phyloP scores from a whole-genome alignment of 1,284 basidiomycete species.

The Acaromyces ingoldii region DNA sequence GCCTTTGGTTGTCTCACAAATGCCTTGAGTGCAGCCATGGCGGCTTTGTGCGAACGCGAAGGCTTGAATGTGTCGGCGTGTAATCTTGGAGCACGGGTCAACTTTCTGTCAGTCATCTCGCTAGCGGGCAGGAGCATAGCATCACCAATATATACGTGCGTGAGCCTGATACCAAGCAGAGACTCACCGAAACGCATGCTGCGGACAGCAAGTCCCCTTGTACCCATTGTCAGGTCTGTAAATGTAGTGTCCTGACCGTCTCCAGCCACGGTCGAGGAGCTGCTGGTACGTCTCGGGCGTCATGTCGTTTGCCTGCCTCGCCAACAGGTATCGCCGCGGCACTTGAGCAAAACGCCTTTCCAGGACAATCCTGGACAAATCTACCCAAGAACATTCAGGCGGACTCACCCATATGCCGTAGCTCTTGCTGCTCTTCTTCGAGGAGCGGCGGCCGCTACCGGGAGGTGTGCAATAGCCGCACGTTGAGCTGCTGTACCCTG shows the following conservation, averaged over 20 bases:
- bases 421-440: constrained; percentile 42
- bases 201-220: constrained; percentile 40
- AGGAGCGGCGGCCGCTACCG: constrained; percentile 42
- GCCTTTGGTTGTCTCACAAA: background rate
- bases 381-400: background rate
- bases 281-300: constrained; percentile 34
- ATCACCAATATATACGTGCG: too few relatives aligned
- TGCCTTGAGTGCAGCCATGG: constrained; percentile 9
- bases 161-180: too few relatives aligned
- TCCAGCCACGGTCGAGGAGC: constrained; percentile 43
- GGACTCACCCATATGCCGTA: constrained; percentile 50
- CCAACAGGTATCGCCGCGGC: too few relatives aligned
- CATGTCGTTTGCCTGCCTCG: constrained; percentile 20
- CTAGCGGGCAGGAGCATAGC: too few relatives aligned
- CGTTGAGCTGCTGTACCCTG: constrained; percentile 47
- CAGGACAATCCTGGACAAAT: background rate
- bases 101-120: too few relatives aligned
- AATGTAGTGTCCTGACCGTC: constrained; percentile 38
- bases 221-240: constrained; percentile 41
- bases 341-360: background rate
- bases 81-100: too few relatives aligned
- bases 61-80: constrained; percentile 15
- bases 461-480: constrained; percentile 56
- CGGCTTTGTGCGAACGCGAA: constrained; percentile 22
- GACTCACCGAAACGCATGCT: constrained; percentile 31